Evolutionary conservation across 1,284 basidiomycete species (phyloP).

Genomic region (Leucocoprinus gongylophorus): DNA sequence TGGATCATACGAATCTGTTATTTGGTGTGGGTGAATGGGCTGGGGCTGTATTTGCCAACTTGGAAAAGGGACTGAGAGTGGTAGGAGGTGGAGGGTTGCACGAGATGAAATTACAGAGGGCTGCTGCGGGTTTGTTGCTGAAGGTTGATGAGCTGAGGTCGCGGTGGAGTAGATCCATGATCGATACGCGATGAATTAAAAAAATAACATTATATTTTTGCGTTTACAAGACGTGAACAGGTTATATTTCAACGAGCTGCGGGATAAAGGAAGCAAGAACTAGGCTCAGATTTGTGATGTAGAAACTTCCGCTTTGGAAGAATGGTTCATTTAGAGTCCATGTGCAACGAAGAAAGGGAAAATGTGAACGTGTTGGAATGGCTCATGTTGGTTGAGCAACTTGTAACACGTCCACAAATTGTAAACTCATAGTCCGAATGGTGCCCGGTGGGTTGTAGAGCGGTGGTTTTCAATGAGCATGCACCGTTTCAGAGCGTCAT

Average conservation of each 20-base stretch:
- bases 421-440: slow-evolving; percentile 56
- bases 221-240: no score
- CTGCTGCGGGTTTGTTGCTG: slow-evolving; percentile 74
- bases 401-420: no score
- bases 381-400: no score
- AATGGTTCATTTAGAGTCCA: no score
- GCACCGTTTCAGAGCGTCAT: neutral
- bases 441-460: no score
- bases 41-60: slow-evolving; percentile 51
- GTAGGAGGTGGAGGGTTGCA: slow-evolving; percentile 61
- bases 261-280: slow-evolving; percentile 32
- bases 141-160: slow-evolving; percentile 73
- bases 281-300: no score
- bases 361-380: neutral
- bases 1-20: slow-evolving; percentile 69
- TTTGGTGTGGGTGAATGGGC: slow-evolving; percentile 80
- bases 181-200: slow-evolving; percentile 25
- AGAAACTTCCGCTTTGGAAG: slow-evolving; percentile 40
- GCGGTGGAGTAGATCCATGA: slow-evolving; percentile 71
- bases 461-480: no score
- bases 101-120: slow-evolving; percentile 53
- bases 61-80: slow-evolving; percentile 61
- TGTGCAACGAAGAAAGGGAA: no score
- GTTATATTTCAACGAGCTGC: no score
- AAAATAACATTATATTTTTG: no score